A percentile compares a stretch with the other conserved stretches of the same genome.
These are phyloP conservation scores for Kluyveromyces wickerhamii DNA, from an alignment of 805 yeast species.

Conservation along the genomic window DNA sequence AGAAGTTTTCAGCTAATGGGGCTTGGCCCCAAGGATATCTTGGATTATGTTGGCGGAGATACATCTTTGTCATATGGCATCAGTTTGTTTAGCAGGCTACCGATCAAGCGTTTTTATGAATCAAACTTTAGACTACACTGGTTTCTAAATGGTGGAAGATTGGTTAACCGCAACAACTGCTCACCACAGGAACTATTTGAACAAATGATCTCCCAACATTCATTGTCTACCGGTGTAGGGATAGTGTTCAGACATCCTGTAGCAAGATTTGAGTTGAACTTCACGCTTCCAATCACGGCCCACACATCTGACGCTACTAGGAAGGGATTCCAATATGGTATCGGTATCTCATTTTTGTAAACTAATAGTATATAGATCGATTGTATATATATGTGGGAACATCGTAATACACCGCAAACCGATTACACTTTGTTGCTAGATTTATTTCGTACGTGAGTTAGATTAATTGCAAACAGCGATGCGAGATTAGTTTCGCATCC, in stretches of 20 bases:
- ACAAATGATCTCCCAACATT: constrained; percentile 34
- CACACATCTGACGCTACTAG: constrained; percentile 43
- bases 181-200: constrained; percentile 15
- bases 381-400: too few species aligned
- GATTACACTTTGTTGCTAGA: too few species aligned
- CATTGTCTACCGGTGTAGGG: constrained; percentile 52
- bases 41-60: constrained; percentile 62
- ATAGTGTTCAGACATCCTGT: constrained; percentile 52
- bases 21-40: constrained; percentile 51
- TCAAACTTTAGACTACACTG: constrained; percentile 55
- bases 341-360: constrained; percentile 52
- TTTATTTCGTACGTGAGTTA: too few species aligned
- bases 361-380: too few species aligned
- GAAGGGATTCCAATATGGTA: constrained; percentile 62
- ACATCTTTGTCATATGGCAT: constrained; percentile 47
- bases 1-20: constrained; percentile 63
- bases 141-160: constrained; percentile 59
- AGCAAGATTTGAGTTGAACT: constrained; percentile 61
- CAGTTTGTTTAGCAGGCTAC: constrained; percentile 53
- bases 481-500: constrained; percentile 52
- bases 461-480: too few species aligned
- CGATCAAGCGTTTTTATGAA: constrained; percentile 35
- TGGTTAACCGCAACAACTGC: constrained; percentile 31
- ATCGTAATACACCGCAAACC: too few species aligned
- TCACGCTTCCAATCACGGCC: constrained; percentile 51